These are phyloP conservation scores for Skeletonema menzelii DNA, from an alignment of 108 stramenopile species.

Conservation along the genomic window DNA sequence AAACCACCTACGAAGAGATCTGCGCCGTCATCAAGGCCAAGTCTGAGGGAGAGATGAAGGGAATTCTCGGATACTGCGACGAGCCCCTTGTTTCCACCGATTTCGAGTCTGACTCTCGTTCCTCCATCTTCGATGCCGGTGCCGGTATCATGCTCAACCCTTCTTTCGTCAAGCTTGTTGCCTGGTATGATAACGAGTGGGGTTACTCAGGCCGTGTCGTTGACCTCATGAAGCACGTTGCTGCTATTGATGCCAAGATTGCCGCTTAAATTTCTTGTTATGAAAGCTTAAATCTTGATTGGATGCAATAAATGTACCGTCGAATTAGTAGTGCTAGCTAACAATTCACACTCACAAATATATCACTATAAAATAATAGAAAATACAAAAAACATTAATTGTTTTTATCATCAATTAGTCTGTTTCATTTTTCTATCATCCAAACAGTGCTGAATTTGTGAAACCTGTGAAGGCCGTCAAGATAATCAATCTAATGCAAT, in stretches of 20 bases:
- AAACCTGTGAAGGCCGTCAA: no score
- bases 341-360: neutral
- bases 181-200: slow-evolving; percentile 93
- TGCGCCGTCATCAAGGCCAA: slow-evolving; percentile 84
- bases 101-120: slow-evolving; percentile 89
- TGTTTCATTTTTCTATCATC: no score
- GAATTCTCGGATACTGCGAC: slow-evolving; percentile 98
- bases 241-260: slow-evolving; percentile 88
- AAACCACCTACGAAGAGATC: slow-evolving; percentile 79
- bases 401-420: no score
- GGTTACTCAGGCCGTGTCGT: slow-evolving; percentile 95
- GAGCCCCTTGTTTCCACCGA: slow-evolving; percentile 93
- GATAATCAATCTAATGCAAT: no score
- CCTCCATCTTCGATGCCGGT: slow-evolving; percentile 87
- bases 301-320: neutral
- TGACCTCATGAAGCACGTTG: slow-evolving; percentile 96
- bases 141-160: slow-evolving; percentile 91
- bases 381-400: neutral
- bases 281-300: neutral
- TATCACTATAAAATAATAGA: slow-evolving; percentile 1
- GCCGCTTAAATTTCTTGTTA: slow-evolving; percentile 50
- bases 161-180: slow-evolving; percentile 91
- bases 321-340: slow-evolving; percentile 3
- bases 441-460: no score
- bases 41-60: slow-evolving; percentile 92